These are phyloP conservation scores for Colletotrichum horii DNA, from an alignment of 2,329 filamentous ascomycete genomes.

Conservation along the genomic window DNA sequence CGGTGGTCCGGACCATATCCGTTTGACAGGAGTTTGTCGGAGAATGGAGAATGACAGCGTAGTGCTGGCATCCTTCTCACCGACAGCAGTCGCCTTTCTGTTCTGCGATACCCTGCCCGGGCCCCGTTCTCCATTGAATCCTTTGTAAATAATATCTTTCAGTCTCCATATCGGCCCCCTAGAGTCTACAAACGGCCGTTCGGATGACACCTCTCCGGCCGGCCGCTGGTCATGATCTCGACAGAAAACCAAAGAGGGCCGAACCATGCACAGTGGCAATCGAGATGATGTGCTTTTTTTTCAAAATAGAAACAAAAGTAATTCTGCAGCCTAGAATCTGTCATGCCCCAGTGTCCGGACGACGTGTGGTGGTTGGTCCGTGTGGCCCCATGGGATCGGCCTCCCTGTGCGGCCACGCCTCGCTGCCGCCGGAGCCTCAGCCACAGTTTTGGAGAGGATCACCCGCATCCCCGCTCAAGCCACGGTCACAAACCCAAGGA, in stretches of 20 bases:
- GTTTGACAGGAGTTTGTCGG: neutral
- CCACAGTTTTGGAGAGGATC: conserved; percentile 13
- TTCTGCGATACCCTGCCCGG: neutral
- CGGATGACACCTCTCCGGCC: neutral
- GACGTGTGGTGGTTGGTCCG: conserved; percentile 6
- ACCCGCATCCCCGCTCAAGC: conserved; percentile 7
- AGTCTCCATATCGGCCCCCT: neutral
- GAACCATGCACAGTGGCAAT: neutral
- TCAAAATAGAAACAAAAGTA: conserved; percentile 8
- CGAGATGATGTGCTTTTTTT: neutral
- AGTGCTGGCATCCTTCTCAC: neutral
- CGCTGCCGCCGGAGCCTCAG: neutral
- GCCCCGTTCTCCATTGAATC: neutral
- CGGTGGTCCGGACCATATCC: neutral
- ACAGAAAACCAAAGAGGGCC: neutral
- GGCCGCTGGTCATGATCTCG: neutral
- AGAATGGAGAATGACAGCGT: neutral
- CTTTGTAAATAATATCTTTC: neutral
- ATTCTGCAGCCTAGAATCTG: conserved; percentile 18
- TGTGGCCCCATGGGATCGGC: conserved; percentile 2
- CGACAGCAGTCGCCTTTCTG: neutral
- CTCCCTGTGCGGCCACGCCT: conserved; percentile 14
- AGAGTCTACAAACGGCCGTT: neutral
- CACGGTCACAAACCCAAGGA: neutral
- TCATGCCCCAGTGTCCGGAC: conserved; percentile 5